phyloP scores from a whole-genome alignment of 768 basidiomycete genomes.

The Pulveroboletus sp. region DNA sequence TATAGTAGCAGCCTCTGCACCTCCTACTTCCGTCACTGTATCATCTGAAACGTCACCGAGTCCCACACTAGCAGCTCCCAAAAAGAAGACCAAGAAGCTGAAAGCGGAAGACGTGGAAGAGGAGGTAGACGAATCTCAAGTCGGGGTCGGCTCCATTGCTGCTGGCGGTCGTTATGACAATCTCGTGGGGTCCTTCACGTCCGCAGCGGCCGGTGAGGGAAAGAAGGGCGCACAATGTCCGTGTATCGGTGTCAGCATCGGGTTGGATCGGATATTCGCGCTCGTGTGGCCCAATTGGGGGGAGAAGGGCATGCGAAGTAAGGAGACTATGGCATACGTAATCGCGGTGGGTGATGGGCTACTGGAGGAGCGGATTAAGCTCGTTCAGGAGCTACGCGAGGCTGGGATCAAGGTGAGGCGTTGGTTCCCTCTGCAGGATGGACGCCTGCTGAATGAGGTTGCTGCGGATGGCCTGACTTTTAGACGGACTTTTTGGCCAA shows the following conservation, averaged over 20 bases:
- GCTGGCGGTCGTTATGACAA: slow-evolving; percentile 96
- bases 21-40: slow-evolving; percentile 59
- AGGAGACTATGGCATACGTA: slow-evolving; percentile 93
- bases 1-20: slow-evolving; percentile 88
- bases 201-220: slow-evolving; percentile 71
- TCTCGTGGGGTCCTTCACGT: slow-evolving; percentile 89
- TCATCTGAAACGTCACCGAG: slow-evolving; percentile 24
- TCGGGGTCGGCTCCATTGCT: slow-evolving; percentile 99
- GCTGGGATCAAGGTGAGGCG: slow-evolving; percentile 77
- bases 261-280: slow-evolving; percentile 91
- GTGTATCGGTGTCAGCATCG: slow-evolving; percentile 91
- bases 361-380: slow-evolving; percentile 76
- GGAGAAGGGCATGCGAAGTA: slow-evolving; percentile 75
- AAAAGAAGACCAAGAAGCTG: slow-evolving; percentile 42
- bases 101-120: slow-evolving; percentile 45
- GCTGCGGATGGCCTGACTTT: background rate
- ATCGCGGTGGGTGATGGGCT: slow-evolving; percentile 89
- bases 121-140: slow-evolving; percentile 85
- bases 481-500: slow-evolving; percentile 94
- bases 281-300: slow-evolving; percentile 86
- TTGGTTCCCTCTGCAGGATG: too few species aligned
- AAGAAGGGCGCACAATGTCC: slow-evolving; percentile 71
- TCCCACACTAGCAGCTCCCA: slow-evolving; percentile 20
- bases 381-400: slow-evolving; percentile 79
- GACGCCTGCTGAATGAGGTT: too few species aligned